Evolutionary conservation across 2,329 filamentous ascomycete genomes (phyloP).

Genomic region (Colletotrichum lindemuthianum): DNA sequence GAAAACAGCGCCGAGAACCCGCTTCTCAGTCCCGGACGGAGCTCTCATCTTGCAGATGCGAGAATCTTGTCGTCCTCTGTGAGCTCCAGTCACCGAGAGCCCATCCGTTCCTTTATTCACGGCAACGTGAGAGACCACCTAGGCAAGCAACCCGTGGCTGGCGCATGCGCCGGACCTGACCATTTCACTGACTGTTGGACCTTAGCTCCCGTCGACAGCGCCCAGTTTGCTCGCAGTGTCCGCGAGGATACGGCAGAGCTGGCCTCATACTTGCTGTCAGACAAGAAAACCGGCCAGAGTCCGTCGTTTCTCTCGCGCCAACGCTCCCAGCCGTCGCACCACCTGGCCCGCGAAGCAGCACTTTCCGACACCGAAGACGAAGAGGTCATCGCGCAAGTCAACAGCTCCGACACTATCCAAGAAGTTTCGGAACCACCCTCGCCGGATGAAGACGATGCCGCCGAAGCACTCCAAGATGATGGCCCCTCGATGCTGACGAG

Average conservation of each 20-base stretch:
- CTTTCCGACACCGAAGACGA: conserved; percentile 42
- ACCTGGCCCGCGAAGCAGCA: conserved; percentile 39
- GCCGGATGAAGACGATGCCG: conserved; percentile 47
- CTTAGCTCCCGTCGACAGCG: conserved; percentile 68
- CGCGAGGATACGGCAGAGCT: conserved; percentile 89
- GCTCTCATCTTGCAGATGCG: conserved; percentile 39
- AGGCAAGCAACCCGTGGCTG: conserved; percentile 54
- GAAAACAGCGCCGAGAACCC: conserved; percentile 39
- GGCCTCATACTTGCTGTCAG: conserved; percentile 81
- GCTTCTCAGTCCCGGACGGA: conserved; percentile 37
- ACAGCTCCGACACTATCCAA: conserved; percentile 62
- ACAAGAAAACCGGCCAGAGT: conserved; percentile 59
- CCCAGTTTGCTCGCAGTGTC: conserved; percentile 80
- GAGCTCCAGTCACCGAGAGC: conserved; percentile 64
- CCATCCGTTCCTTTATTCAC: conserved; percentile 77
- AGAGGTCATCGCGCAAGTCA: conserved; percentile 33
- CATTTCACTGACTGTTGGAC: neutral
- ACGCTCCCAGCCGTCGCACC: conserved; percentile 47
- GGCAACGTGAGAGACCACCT: conserved; percentile 69
- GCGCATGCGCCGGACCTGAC: conserved; percentile 6
- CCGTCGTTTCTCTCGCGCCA: conserved; percentile 57
- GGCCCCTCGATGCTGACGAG: conserved; percentile 59
- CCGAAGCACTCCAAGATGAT: conserved; percentile 40
- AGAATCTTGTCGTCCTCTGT: conserved; percentile 50
- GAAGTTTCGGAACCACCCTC: conserved; percentile 70